A percentile compares a stretch with the other conserved stretches of the same genome.
phyloP scores from a whole-genome alignment of 2,329 filamentous ascomycete genomes.

The Byssothecium circinans region DNA sequence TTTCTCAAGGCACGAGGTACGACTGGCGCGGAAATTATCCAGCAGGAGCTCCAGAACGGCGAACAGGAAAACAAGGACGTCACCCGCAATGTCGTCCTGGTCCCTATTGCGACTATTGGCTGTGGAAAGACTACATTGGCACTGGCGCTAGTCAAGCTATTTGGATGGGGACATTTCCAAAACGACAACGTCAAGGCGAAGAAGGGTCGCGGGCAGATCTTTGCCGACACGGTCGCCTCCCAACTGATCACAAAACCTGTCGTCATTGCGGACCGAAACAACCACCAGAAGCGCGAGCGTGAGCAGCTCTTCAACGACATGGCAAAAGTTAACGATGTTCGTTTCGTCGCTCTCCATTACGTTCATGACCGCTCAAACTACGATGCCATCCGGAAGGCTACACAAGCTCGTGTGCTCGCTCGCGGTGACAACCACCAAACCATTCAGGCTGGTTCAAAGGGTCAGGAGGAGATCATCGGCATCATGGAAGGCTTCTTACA shows the following conservation, averaged over 20 bases:
- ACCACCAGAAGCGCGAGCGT: constrained; percentile 84
- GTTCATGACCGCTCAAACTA: constrained; percentile 72
- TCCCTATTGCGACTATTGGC: constrained; percentile 88
- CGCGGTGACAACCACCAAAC: constrained; percentile 98
- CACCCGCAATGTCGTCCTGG: constrained; percentile 72
- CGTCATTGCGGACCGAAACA: constrained; percentile 92
- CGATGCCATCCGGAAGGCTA: constrained; percentile 71
- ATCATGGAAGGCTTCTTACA: constrained; percentile 95
- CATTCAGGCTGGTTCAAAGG: constrained; percentile 80
- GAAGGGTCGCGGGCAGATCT: constrained; percentile 71
- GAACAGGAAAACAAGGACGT: constrained; percentile 58
- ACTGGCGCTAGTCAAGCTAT: constrained; percentile 77
- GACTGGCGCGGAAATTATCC: constrained; percentile 86
- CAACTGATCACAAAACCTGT: constrained; percentile 66
- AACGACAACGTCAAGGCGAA: constrained; percentile 93
- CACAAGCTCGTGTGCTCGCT: constrained; percentile 74
- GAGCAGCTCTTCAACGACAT: constrained; percentile 85
- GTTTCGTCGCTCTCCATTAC: constrained; percentile 85
- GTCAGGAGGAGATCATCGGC: constrained; percentile 71
- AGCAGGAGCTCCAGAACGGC: constrained; percentile 64
- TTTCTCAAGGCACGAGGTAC: constrained; percentile 83
- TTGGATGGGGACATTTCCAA: constrained; percentile 89
- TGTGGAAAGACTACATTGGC: constrained; percentile 96
- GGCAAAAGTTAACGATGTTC: constrained; percentile 62
- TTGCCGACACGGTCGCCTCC: constrained; percentile 70